Evolutionary conservation across 2,329 filamentous ascomycete genomes (phyloP).

Genomic region (Moelleriella libera): DNA sequence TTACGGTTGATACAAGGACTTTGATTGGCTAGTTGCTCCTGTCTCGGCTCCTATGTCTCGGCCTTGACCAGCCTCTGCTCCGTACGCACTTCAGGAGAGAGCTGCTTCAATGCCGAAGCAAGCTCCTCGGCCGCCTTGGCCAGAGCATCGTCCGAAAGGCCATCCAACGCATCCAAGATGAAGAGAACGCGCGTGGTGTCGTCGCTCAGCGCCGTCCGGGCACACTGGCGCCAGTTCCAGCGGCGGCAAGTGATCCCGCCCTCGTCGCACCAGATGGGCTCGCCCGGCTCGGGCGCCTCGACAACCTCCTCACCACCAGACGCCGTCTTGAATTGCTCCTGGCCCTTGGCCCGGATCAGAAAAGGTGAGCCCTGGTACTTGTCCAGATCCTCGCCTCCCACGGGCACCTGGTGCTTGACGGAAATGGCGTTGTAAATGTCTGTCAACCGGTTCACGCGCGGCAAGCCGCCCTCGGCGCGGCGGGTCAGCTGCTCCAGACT

Average conservation of each 20-base stretch:
- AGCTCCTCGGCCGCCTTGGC: background rate
- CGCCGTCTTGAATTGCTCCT: slow-evolving; percentile 1
- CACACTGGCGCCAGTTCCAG: slow-evolving; percentile 9
- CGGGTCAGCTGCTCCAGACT: slow-evolving; percentile 8
- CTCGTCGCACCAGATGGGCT: slow-evolving; percentile 9
- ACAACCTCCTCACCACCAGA: slow-evolving; percentile 1
- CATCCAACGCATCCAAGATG: background rate
- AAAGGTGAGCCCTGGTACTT: slow-evolving; percentile 8
- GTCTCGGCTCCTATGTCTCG: too few species aligned
- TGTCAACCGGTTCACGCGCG: slow-evolving; percentile 8
- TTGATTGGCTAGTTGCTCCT: too few species aligned
- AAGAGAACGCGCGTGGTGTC: slow-evolving; percentile 1
- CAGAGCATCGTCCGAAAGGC: background rate
- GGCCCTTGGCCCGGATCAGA: slow-evolving; percentile 4
- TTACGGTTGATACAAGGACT: too few species aligned
- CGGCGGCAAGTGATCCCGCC: slow-evolving; percentile 8
- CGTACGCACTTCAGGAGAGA: background rate
- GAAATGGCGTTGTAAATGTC: slow-evolving; percentile 11
- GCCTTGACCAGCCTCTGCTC: background rate
- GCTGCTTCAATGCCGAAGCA: background rate
- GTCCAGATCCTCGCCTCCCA: slow-evolving; percentile 9
- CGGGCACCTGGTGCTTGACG: slow-evolving; percentile 8
- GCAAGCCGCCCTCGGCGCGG: slow-evolving; percentile 5
- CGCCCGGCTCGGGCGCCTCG: slow-evolving; percentile 4
- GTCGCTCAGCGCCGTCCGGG: slow-evolving; percentile 6